Base-by-base conservation (phyloP, 129 eudicot species). In the Tanacetum coccineum region DNA sequence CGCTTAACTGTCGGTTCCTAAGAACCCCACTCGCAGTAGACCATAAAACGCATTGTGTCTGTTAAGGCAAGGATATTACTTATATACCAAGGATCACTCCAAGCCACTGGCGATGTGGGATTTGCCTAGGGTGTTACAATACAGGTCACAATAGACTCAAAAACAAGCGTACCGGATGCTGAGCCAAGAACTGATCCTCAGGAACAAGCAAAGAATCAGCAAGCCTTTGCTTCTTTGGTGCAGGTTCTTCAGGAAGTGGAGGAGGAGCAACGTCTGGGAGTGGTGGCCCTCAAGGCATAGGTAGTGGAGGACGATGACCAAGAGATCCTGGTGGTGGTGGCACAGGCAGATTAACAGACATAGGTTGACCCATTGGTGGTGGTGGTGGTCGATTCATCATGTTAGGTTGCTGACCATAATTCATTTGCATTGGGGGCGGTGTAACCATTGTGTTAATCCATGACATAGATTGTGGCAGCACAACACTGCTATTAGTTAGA, bases 271-370 rank as follows among this genome's bases (percentile, higher is more conserved):
- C 61, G 13, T 55, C 61, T 9, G 95, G 97, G 13, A 92, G 97
- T 2, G 95, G 89, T 3, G 89, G 87, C 11, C 32, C 81, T 13
- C 78, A 76, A 1, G 78, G 82, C 80, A 78, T 72, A 11, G 74
- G 81, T 60, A 71, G 79, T 25, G 89, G 92, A 11, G 87, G 86
- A 39, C 90, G 81, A 2, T 76, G 88, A 17, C 76, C 77, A 52
- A 87, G 66, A 10, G 96, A 87, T 68, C 88, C 94, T 20, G 96
- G 97, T 2, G 96, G 93, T 4, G 90, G 87, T 6, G 95, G 97
- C 72, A 85, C 80, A 20, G 81, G 79, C 0, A 72, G 81, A 45
- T 79, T 83, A 52, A 69, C 72, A 0, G 83, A 25, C 72, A 82
- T 74, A n/a, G 80, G 54, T 57, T 83, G 89, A 22, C 73, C 86